These are phyloP conservation scores for Metarhizium humberi DNA, from an alignment of 2,329 filamentous ascomycete species.

Conservation along the genomic window DNA sequence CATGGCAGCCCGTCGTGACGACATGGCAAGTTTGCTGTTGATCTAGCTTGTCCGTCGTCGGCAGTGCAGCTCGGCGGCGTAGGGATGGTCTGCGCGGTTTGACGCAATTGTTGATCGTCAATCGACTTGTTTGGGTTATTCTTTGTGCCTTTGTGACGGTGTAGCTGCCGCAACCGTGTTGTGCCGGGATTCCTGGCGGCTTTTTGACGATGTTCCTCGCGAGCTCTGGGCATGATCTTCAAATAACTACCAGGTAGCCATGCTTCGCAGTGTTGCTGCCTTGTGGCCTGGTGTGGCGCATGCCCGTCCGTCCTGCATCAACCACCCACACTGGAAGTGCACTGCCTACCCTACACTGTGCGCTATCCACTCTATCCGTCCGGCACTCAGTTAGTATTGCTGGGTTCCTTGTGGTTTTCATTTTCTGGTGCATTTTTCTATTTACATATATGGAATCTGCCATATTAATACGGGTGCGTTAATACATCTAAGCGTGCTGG, in stretches of 20 bases:
- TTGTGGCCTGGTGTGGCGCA: slow-evolving; percentile 1
- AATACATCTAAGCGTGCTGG: too few relatives aligned
- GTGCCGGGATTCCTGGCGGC: too few relatives aligned
- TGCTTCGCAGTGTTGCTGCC: not conserved
- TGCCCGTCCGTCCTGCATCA: not conserved
- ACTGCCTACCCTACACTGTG: not conserved
- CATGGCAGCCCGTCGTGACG: slow-evolving; percentile 39
- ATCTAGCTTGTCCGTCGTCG: not conserved
- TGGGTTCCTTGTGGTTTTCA: too few relatives aligned
- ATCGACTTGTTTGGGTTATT: too few relatives aligned
- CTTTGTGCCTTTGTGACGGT: too few relatives aligned
- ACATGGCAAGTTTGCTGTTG: slow-evolving; percentile 13
- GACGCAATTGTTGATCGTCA: not conserved
- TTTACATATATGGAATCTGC: too few relatives aligned
- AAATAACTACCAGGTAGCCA: not conserved
- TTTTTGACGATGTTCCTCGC: not conserved
- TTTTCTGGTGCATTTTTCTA: too few relatives aligned
- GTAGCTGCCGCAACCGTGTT: too few relatives aligned
- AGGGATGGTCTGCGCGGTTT: not conserved
- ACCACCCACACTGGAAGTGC: not conserved
- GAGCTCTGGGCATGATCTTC: too few relatives aligned
- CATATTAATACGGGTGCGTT: too few relatives aligned
- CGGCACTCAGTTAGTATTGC: too few relatives aligned
- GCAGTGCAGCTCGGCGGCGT: not conserved
- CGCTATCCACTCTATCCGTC: too few relatives aligned